These are phyloP conservation scores for Phyllosticta citriasiana DNA, from an alignment of 2,329 filamentous ascomycete genomes.

Conservation along the genomic window DNA sequence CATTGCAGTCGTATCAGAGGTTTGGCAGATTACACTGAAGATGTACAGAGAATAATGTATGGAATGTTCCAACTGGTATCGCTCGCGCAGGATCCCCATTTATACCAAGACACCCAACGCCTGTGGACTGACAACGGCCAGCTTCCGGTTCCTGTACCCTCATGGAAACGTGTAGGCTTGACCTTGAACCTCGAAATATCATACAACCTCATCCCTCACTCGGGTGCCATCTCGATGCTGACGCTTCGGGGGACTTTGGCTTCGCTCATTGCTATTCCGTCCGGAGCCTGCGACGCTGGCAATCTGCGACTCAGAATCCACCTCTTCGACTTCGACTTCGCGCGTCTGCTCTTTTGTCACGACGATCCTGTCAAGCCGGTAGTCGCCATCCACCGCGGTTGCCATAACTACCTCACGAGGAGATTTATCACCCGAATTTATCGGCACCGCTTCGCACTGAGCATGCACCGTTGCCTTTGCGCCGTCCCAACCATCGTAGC, in stretches of 20 bases:
- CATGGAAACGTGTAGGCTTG: neutral
- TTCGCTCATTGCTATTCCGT: neutral
- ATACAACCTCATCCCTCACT: neutral
- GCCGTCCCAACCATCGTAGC: neutral
- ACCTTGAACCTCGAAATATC: neutral
- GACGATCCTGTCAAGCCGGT: constrained; percentile 4
- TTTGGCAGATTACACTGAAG: neutral
- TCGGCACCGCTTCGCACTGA: neutral
- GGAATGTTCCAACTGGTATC: neutral
- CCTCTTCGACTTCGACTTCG: constrained; percentile 3
- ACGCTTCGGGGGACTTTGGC: neutral
- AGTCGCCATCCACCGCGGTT: neutral
- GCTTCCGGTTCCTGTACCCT: no score
- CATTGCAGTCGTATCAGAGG: neutral
- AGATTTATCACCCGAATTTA: neutral
- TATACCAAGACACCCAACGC: neutral
- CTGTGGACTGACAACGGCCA: neutral
- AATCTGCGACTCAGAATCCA: neutral
- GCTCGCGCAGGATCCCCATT: neutral
- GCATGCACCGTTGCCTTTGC: constrained; percentile 1
- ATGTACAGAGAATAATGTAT: neutral
- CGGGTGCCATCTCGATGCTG: neutral
- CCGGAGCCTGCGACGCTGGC: neutral
- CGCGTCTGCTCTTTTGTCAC: constrained; percentile 3
- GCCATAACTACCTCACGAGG: neutral